Percentiles rank a stretch among this genome's conserved stretches.
These are phyloP conservation scores for Plasmodium vinckei DNA, from an alignment of 169 alveolate genomes.

Conservation along the genomic window DNA sequence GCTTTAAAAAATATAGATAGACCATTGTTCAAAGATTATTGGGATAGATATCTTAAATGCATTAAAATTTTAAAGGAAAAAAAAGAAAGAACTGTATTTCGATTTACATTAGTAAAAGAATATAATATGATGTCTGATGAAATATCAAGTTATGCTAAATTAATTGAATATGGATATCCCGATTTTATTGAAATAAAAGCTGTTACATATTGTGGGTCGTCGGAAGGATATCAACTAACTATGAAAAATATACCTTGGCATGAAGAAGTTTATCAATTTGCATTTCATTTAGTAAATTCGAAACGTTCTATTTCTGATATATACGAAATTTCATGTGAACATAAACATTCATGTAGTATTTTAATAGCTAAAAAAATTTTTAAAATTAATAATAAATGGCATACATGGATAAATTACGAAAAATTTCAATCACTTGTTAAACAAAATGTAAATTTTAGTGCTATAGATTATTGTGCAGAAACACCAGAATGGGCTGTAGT, in stretches of 20 bases:
- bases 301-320: conserved; percentile 62
- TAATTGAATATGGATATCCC: conserved; percentile 87
- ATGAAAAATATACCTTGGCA: conserved; percentile 91
- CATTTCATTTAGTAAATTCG: conserved; percentile 76
- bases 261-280: conserved; percentile 82
- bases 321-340: conserved; percentile 90
- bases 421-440: conserved; percentile 86
- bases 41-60: conserved; percentile 89
- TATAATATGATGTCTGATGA: conserved; percentile 84
- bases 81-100: conserved; percentile 87
- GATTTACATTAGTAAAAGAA: conserved; percentile 88
- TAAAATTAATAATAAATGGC: conserved; percentile 89
- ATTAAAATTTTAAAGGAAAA: conserved; percentile 82
- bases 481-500: conserved; percentile 92
- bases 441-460: conserved; percentile 80
- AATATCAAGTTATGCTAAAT: conserved; percentile 83
- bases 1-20: conserved; percentile 87
- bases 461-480: conserved; percentile 86
- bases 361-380: conserved; percentile 84
- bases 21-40: conserved; percentile 90
- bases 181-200: conserved; percentile 92
- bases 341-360: conserved; percentile 91
- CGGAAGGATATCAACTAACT: conserved; percentile 87
- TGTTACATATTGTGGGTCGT: conserved; percentile 92
- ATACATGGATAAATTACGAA: conserved; percentile 91